Percentiles rank a stretch among this genome's conserved stretches.
phyloP scores from a whole-genome alignment of 306 rosid species.

The Arachis stenosperma region DNA sequence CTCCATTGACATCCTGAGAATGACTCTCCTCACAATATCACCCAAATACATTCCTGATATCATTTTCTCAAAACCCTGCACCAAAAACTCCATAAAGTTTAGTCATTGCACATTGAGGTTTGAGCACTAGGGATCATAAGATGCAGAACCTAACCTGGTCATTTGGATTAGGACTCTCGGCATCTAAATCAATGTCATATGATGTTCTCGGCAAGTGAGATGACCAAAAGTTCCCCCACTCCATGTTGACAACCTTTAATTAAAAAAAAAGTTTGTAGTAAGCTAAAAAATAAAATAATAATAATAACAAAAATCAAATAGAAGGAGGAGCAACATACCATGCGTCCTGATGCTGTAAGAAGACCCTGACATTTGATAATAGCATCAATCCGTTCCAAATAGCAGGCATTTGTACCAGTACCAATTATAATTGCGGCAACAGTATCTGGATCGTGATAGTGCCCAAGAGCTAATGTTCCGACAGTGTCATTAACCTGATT shows the following conservation, averaged over 20 bases:
- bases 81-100: slow-evolving; percentile 31
- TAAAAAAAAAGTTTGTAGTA: slow-evolving; percentile 9
- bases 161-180: slow-evolving; percentile 87
- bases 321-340: slow-evolving; percentile 57
- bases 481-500: slow-evolving; percentile 88
- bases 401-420: slow-evolving; percentile 95
- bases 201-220: slow-evolving; percentile 90
- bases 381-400: slow-evolving; percentile 86
- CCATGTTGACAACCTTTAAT: slow-evolving; percentile 84
- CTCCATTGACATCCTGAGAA: slow-evolving; percentile 75
- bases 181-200: slow-evolving; percentile 80
- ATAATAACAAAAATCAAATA: slow-evolving; percentile 3
- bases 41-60: slow-evolving; percentile 98
- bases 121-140: neutral
- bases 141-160: slow-evolving; percentile 66
- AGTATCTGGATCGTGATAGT: slow-evolving; percentile 80
- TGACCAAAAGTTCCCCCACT: slow-evolving; percentile 97
- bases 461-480: slow-evolving; percentile 93
- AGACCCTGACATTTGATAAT: slow-evolving; percentile 90
- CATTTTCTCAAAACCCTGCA: slow-evolving; percentile 96
- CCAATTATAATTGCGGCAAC: slow-evolving; percentile 93
- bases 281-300: slow-evolving; percentile 7
- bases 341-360: slow-evolving; percentile 70
- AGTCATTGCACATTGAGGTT: slow-evolving; percentile 28
- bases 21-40: slow-evolving; percentile 88